Conservation (phyloP, 495 filamentous ascomycete genomes). For the Penicillium odoratum region DNA sequence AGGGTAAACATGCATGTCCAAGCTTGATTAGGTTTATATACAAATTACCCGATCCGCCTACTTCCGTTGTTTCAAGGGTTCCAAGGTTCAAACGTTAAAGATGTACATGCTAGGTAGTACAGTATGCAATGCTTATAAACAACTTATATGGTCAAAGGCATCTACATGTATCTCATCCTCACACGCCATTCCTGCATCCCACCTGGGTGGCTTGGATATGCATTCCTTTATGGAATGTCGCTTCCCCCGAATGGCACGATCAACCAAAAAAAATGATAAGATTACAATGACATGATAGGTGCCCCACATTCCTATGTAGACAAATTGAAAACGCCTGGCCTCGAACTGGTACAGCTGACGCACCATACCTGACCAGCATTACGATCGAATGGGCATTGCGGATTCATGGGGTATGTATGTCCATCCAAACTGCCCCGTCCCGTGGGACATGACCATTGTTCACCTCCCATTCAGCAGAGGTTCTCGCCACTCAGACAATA, state of each 20-base stretch:
- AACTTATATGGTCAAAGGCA: background rate
- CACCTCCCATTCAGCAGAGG: constrained; percentile 11
- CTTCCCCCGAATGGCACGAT: background rate
- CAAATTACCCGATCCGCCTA: constrained; percentile 23
- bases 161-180: background rate
- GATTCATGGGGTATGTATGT: constrained; percentile 6
- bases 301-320: constrained; percentile 6
- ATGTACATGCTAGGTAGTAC: background rate
- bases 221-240: constrained; percentile 12
- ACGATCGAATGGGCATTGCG: constrained; percentile 7
- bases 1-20: constrained; percentile 5
- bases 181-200: background rate
- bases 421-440: constrained; percentile 4
- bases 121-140: background rate
- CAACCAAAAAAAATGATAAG: background rate
- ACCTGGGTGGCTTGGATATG: background rate
- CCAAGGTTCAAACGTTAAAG: too few relatives aligned
- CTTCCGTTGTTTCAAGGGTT: constrained; percentile 9
- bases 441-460: constrained; percentile 4
- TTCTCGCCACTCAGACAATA: constrained; percentile 1
- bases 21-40: constrained; percentile 8
- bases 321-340: background rate
- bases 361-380: constrained; percentile 8
- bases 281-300: background rate
- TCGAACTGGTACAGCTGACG: background rate